Conservation (phyloP, 345 rosid species). For the Anacardium occidentale region DNA sequence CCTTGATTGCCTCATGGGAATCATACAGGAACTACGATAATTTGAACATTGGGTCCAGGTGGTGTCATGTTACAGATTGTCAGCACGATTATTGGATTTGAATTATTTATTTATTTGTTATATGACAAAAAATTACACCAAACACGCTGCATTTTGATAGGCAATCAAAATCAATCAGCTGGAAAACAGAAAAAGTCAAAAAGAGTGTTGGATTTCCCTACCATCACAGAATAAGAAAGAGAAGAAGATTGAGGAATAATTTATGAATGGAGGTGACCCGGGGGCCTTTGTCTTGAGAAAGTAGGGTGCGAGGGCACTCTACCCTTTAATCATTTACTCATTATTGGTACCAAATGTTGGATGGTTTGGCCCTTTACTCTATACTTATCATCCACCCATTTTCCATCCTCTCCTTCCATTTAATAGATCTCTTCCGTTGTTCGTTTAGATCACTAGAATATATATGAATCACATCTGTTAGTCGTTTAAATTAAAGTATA, state of each 20-base stretch:
- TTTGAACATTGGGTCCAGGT: too few relatives aligned
- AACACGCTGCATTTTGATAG: not conserved
- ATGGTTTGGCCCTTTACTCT: too few relatives aligned
- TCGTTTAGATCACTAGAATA: too few relatives aligned
- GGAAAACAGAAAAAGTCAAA: not conserved
- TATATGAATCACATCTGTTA: too few relatives aligned
- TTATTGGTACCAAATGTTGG: too few relatives aligned
- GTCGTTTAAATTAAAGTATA: too few relatives aligned
- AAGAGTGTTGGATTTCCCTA: not conserved
- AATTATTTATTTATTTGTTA: too few relatives aligned
- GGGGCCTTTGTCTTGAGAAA: not conserved
- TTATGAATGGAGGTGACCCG: not conserved
- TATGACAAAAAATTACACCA: not conserved
- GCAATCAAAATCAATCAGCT: not conserved
- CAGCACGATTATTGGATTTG: not conserved
- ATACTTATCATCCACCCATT: too few relatives aligned
- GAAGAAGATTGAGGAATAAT: not conserved
- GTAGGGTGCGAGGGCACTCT: not conserved
- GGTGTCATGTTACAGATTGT: not conserved
- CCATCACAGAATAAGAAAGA: not conserved
- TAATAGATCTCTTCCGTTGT: too few relatives aligned
- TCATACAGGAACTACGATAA: too few relatives aligned
- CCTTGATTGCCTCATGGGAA: not conserved
- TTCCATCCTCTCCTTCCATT: too few relatives aligned
- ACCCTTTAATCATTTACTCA: not conserved